Evolutionary conservation across 257 asterid genomes (phyloP), one percentile per base, ranked within the genome.

Genomic region (Capsicum rhomboideum): DNA sequence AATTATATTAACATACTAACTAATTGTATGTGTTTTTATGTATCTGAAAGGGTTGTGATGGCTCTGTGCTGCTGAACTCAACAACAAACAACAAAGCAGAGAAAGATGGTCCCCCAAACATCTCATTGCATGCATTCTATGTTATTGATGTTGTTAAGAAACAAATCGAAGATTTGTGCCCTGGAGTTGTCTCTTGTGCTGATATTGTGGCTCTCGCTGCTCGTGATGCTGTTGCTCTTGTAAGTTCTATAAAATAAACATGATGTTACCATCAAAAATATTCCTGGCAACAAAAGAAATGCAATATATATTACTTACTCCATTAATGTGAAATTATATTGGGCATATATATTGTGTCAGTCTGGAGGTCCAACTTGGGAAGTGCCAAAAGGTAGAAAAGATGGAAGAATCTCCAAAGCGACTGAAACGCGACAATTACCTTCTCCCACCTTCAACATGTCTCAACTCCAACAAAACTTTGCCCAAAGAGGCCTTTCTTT

Each of bases 101-200:
- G 84, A 93, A 95, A 86, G 95, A 91, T 83, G 98, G 97, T 4
- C 92, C 94, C 56, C 93, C 98, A 11, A 93, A 95, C 82, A 86
- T 95, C 29, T 92, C 98, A 42, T 64, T 95, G 53, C 98, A 95
- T 78, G 98, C 98, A 42, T 93, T 95, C 55, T 95, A 95, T 82
- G 94, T 92, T 0, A 92, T 95, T 63, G 97, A 95, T 46, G 66
- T 78, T 75, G 96, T 90, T 23, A 95, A 95, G 92, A 82, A 90
- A 85, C 90, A 89, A 74, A 55, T 95, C 11, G 98, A 95, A 77
- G 86, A 88, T 10, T 66, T 66, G 61, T 95, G 98, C 61, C 98
- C 98, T 42, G 96, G 98, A 20, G 92, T 95, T 13, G 95, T 95
- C 40, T 95, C 98, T 69, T 95, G 98, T 86, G 98, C 98, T 75